Conservation (phyloP, 169 alveolate genomes). For the Plasmodium vivax region DNA sequence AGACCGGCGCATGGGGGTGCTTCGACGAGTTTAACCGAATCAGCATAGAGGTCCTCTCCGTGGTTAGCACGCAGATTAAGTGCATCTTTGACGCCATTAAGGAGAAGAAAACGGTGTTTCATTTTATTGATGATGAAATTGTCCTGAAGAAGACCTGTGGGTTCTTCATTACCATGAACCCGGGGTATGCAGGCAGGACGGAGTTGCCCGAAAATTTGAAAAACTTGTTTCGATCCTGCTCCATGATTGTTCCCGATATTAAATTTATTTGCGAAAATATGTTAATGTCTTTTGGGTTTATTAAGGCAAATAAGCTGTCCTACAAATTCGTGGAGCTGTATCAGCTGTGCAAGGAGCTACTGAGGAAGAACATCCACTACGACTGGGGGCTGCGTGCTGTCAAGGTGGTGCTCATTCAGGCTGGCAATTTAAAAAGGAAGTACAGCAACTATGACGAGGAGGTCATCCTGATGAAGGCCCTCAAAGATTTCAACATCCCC, state of each 20-base stretch:
- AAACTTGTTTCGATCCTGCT: constrained; percentile 95
- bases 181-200: constrained; percentile 99
- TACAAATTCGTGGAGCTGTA: constrained; percentile 94
- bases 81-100: constrained; percentile 94
- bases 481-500: constrained; percentile 97
- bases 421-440: constrained; percentile 96
- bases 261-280: constrained; percentile 95
- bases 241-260: constrained; percentile 98
- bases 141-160: constrained; percentile 84
- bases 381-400: constrained; percentile 98
- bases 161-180: constrained; percentile 95
- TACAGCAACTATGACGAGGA: constrained; percentile 94
- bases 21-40: constrained; percentile 98
- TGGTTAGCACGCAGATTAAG: constrained; percentile 96
- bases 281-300: constrained; percentile 98
- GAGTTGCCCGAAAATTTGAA: constrained; percentile 98
- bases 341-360: constrained; percentile 89
- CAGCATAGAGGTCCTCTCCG: constrained; percentile 96
- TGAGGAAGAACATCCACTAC: constrained; percentile 95
- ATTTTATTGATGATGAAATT: constrained; percentile 86
- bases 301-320: constrained; percentile 92
- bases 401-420: constrained; percentile 95
- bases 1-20: constrained; percentile 99
- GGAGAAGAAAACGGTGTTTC: constrained; percentile 83
- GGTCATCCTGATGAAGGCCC: constrained; percentile 94